Evolutionary conservation across 192 early-diverging fungal genomes (phyloP).

Genomic region (Gigaspora rosea): DNA sequence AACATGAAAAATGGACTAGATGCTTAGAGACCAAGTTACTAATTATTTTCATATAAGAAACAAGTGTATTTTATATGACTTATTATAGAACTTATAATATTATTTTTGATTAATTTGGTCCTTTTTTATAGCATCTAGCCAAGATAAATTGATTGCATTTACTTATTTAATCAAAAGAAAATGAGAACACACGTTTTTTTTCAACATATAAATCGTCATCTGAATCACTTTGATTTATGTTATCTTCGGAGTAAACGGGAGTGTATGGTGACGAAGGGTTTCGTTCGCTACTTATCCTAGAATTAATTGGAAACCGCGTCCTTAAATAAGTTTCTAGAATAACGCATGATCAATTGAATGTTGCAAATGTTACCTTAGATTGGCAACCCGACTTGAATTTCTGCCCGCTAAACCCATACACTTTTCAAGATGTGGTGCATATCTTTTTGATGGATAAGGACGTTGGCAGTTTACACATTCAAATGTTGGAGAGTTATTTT

Average conservation of each 20-base stretch:
- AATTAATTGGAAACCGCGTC: background rate
- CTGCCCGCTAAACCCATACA: slow-evolving; percentile 83
- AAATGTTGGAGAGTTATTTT: slow-evolving; percentile 58
- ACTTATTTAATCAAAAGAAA: background rate
- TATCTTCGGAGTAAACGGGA: slow-evolving; percentile 17
- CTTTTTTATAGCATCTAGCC: no score
- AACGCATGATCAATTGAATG: background rate
- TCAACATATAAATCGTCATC: slow-evolving; percentile 26
- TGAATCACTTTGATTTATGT: slow-evolving; percentile 20
- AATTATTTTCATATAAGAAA: no score
- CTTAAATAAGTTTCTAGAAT: background rate
- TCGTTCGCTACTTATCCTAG: slow-evolving; percentile 10
- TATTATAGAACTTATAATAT: no score
- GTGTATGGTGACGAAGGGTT: slow-evolving; percentile 22
- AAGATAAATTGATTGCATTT: background rate
- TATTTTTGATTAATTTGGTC: no score
- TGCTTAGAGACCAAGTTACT: no score
- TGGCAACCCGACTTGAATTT: slow-evolving; percentile 59
- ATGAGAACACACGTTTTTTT: slow-evolving; percentile 15
- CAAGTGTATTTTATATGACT: no score
- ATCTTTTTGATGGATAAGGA: slow-evolving; percentile 78
- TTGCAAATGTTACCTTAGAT: slow-evolving; percentile 43
- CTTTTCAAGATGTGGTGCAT: slow-evolving; percentile 91
- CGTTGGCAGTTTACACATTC: slow-evolving; percentile 82
- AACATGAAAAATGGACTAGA: background rate